phyloP scores from a whole-genome alignment of 805 yeast species.

The Candida quercuum region DNA sequence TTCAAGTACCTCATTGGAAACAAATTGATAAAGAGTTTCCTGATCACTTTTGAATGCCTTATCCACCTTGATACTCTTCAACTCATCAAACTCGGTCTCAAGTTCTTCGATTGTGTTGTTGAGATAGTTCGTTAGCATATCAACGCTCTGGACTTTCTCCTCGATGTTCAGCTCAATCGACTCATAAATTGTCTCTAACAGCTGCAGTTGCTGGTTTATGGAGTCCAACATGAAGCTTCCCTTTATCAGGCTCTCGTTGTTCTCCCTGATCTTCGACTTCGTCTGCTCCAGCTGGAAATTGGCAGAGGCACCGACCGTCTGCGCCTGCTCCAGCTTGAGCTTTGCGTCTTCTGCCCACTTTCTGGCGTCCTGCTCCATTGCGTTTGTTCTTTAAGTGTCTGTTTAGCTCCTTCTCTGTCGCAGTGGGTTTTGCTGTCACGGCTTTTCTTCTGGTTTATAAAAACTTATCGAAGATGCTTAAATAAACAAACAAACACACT shows the following conservation, averaged over 20 bases:
- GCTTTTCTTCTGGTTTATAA: too few relatives aligned
- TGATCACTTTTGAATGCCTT: slow-evolving; percentile 20
- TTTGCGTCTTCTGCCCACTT: slow-evolving; percentile 44
- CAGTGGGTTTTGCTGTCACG: too few relatives aligned
- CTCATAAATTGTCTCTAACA: slow-evolving; percentile 30
- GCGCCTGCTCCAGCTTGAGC: slow-evolving; percentile 42
- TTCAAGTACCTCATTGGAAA: slow-evolving; percentile 34
- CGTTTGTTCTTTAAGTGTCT: background rate
- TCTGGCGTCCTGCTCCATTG: slow-evolving; percentile 7
- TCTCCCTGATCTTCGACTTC: slow-evolving; percentile 30
- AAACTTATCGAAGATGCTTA: too few relatives aligned
- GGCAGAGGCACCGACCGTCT: slow-evolving; percentile 46
- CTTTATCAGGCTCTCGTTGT: slow-evolving; percentile 38
- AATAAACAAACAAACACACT: too few relatives aligned
- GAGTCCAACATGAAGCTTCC: slow-evolving; percentile 41
- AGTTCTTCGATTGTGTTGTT: slow-evolving; percentile 29
- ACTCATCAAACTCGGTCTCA: slow-evolving; percentile 24
- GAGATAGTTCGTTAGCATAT: slow-evolving; percentile 19
- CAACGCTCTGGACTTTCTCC: slow-evolving; percentile 20
- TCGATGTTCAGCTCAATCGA: slow-evolving; percentile 27
- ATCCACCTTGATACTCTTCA: slow-evolving; percentile 34
- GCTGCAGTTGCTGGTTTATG: slow-evolving; percentile 39
- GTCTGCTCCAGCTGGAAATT: slow-evolving; percentile 34
- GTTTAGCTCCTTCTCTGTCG: too few relatives aligned
- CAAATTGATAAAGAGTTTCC: slow-evolving; percentile 38